phyloP scores from a whole-genome alignment of 2,329 filamentous ascomycete species.

The Arthrocladium fulminans region DNA sequence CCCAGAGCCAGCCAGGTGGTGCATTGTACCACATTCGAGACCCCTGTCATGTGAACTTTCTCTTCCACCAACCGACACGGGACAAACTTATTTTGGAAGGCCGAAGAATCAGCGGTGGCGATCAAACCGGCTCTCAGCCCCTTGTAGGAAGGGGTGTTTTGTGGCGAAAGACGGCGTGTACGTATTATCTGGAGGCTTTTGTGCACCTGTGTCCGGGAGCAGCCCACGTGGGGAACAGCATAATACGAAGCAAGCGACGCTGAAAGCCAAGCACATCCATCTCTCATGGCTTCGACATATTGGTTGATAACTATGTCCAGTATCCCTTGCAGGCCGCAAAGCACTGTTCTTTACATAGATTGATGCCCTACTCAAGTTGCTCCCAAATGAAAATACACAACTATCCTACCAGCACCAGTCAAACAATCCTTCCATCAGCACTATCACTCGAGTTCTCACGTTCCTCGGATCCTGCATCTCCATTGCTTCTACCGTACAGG shows the following conservation, averaged over 20 bases:
- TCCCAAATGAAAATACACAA: background rate
- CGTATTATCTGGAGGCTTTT: background rate
- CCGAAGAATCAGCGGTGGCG: background rate
- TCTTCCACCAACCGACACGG: too few species aligned
- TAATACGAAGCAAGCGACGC: too few species aligned
- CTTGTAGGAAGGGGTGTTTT: background rate
- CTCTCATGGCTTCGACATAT: too few species aligned
- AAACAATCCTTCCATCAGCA: background rate
- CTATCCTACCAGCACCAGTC: background rate
- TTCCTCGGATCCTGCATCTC: too few species aligned
- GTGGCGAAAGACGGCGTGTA: background rate
- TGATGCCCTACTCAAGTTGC: background rate
- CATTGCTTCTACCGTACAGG: too few species aligned
- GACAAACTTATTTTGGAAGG: too few species aligned
- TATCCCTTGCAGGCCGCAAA: background rate
- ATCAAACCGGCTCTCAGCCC: background rate
- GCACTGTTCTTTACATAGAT: background rate
- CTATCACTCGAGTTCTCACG: background rate
- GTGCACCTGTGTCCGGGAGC: background rate
- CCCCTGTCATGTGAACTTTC: background rate
- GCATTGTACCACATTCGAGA: background rate
- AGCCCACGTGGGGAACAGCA: too few species aligned
- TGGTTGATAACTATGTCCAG: too few species aligned
- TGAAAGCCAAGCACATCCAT: too few species aligned
- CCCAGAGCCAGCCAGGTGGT: too few species aligned